These are phyloP conservation scores for Umbelopsis ramanniana DNA, from an alignment of 192 early-diverging fungal genomes.

Conservation along the genomic window DNA sequence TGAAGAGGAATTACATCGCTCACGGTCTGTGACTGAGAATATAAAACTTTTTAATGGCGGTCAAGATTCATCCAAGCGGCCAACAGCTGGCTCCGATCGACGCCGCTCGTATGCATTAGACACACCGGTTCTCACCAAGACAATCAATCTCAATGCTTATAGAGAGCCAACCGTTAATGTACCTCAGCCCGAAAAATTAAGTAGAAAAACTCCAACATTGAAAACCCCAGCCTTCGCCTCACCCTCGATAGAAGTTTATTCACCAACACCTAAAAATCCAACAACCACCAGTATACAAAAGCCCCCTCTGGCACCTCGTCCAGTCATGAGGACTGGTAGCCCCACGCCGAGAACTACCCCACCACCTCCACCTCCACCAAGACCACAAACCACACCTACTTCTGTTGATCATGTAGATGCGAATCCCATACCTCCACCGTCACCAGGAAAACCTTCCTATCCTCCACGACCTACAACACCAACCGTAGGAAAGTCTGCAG, in stretches of 20 bases:
- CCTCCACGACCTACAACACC: constrained; percentile 13
- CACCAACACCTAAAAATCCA: background rate
- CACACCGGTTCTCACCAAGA: constrained; percentile 5
- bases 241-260: background rate
- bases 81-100: background rate
- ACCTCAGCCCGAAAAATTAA: background rate
- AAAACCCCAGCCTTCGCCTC: background rate
- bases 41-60: constrained; percentile 8
- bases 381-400: background rate
- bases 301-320: constrained; percentile 19
- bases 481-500: background rate
- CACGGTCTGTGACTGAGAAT: constrained; percentile 8
- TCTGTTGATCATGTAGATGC: background rate
- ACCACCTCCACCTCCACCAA: constrained; percentile 11
- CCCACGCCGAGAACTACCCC: background rate
- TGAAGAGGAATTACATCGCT: background rate
- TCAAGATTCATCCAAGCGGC: background rate
- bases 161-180: background rate
- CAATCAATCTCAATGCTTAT: constrained; percentile 14
- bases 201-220: background rate
- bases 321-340: background rate
- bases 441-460: background rate
- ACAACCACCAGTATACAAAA: background rate
- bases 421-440: background rate
- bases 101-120: background rate